Conservation (phyloP, 441 rosid species). For the Hypseocharis bilobata region DNA sequence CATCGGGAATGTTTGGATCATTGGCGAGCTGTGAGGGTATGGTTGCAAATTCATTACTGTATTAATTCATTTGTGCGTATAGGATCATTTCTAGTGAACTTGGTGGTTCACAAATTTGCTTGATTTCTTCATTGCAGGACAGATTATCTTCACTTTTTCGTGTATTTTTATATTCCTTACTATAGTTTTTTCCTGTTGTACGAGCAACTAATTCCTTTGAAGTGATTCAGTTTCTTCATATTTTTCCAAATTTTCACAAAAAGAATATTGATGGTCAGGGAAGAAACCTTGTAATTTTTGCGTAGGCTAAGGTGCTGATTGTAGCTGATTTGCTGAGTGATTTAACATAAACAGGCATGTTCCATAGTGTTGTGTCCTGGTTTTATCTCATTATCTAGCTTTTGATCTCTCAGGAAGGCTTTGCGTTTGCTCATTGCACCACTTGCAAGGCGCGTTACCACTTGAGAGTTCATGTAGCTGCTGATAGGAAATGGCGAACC, state of each 20-base stretch:
- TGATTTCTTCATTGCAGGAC: neutral
- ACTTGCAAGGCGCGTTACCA: constrained; percentile 97
- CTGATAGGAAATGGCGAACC: constrained; percentile 92
- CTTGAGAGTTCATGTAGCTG: constrained; percentile 90
- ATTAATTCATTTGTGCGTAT: neutral
- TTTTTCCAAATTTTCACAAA: neutral
- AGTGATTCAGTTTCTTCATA: neutral
- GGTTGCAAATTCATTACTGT: neutral
- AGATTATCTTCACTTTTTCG: neutral
- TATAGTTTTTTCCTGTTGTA: neutral
- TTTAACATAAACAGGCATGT: neutral
- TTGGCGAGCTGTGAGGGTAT: constrained; percentile 91
- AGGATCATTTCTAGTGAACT: neutral
- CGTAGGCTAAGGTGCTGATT: neutral
- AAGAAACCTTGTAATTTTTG: neutral
- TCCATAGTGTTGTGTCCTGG: neutral
- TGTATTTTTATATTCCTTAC: neutral
- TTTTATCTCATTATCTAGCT: constrained; percentile 6
- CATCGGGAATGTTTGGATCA: constrained; percentile 96
- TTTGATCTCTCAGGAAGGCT: constrained; percentile 65
- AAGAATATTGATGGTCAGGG: neutral
- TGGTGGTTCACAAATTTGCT: neutral
- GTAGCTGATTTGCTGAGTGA: neutral
- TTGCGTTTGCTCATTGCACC: constrained; percentile 98
- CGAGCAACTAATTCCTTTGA: neutral